Base-by-base conservation (phyloP, 768 basidiomycete genomes). In the Lactifluus pinguis region DNA sequence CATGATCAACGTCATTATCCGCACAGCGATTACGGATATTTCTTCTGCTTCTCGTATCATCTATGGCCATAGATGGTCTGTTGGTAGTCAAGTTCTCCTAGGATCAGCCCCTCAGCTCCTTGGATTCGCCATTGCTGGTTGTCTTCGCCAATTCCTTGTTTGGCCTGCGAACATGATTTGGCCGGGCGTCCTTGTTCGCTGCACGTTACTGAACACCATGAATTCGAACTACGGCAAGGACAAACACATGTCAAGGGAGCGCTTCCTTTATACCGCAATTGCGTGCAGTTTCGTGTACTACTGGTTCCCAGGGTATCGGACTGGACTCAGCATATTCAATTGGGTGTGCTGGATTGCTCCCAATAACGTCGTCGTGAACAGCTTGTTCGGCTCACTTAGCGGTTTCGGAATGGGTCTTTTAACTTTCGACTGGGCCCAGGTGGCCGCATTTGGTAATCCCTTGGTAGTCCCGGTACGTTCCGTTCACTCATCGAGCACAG, bases 151-250 rank as follows among this genome's bases (percentile, higher is more conserved):
- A 67, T 90, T 89, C 75, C 84, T 92, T 61, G 88, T 93, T 55
- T 94, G 87, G 80, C 91, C 85, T 0, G 77, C 83, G 52, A 86
- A 83, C 73, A 92, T 92, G 89, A 87, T 93, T 72, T 93, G 90
- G 89, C 91, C 91, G n/a, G 85, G 86, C 52, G 86, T 89, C 44
- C 77, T 93, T 67, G 88, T 91, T 69, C 89, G 85, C 70, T 84
- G 83, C 19, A 88, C 89, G 14, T 78, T 93, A 39, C 87, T 92
- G 78, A 92, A 92, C 74, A 91, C 92, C 11, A 82, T 94, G 48
- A 90, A 94, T 76, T 82, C 82, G 67, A 82, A 81, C 66, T 87
- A 82, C 73, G 85, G 84, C 58, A 81, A 80, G 69, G 73, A 90
- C 89, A 83, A 82, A 34, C 89, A 91, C 68, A 84, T 93, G 65